These are phyloP conservation scores for Phytophthora brassicae DNA, from an alignment of 352 stramenopile genomes.

Conservation along the genomic window DNA sequence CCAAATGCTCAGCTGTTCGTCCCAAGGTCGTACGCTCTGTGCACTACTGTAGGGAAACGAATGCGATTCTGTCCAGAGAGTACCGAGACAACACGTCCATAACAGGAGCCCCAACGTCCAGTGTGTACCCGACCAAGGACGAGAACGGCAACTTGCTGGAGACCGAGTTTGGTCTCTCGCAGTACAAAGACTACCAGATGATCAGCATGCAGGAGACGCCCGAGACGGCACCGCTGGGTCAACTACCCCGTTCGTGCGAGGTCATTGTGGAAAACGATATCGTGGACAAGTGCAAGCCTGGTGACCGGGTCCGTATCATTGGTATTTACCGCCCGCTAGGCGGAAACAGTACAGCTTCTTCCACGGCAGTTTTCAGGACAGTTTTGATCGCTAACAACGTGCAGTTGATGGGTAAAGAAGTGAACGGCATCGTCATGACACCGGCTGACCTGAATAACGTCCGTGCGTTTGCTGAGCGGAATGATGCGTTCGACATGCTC, in stretches of 20 bases:
- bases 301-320: conserved; percentile 95
- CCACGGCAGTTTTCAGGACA: conserved; percentile 94
- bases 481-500: conserved; percentile 93
- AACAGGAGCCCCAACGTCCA: conserved; percentile 84
- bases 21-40: conserved; percentile 98
- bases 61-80: conserved; percentile 90
- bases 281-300: conserved; percentile 98
- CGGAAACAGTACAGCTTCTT: conserved; percentile 71
- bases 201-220: conserved; percentile 87
- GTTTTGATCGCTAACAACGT: conserved; percentile 97
- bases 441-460: conserved; percentile 93
- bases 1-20: conserved; percentile 96
- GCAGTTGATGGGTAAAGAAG: conserved; percentile 93
- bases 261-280: conserved; percentile 98
- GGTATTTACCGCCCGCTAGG: conserved; percentile 94
- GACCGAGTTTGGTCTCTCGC: conserved; percentile 97
- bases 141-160: conserved; percentile 96
- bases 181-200: conserved; percentile 99
- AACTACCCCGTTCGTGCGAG: conserved; percentile 97
- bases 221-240: conserved; percentile 95
- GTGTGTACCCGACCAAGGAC: conserved; percentile 95
- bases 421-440: conserved; percentile 92
- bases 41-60: conserved; percentile 98
- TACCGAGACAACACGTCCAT: conserved; percentile 98
- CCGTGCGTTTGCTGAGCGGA: conserved; percentile 89